Conservation (phyloP, 495 filamentous ascomycete genomes). For the Neurospora pannonica region DNA sequence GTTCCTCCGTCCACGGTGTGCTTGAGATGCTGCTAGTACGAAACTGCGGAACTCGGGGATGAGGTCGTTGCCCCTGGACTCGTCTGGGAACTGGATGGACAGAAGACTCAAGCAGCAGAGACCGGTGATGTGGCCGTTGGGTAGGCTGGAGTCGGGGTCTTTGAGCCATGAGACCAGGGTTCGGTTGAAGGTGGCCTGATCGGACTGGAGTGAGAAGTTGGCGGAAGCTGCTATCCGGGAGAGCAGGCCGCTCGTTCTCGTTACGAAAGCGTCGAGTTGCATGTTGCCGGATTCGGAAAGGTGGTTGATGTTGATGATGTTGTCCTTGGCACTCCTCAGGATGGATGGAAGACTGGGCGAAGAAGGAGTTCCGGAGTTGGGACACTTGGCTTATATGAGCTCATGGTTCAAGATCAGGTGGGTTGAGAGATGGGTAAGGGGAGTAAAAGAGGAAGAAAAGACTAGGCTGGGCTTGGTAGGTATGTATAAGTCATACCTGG, state of each 20-base stretch:
- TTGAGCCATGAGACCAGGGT: conserved; percentile 21
- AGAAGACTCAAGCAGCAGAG: conserved; percentile 22
- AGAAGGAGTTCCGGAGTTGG: no score
- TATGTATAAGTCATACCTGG: conserved; percentile 8
- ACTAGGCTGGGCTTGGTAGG: not conserved
- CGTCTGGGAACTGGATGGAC: conserved; percentile 17
- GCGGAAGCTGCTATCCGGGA: conserved; percentile 15
- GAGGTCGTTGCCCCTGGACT: conserved; percentile 8
- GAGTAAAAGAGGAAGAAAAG: not conserved
- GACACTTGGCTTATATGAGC: not conserved
- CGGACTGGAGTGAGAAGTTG: conserved; percentile 10
- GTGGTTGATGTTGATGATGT: not conserved
- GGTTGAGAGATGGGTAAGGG: not conserved
- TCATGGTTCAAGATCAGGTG: not conserved
- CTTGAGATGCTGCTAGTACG: conserved; percentile 18
- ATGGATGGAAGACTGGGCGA: not conserved
- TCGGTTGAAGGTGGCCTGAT: conserved; percentile 13
- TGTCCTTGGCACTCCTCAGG: not conserved
- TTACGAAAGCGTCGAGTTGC: conserved; percentile 17
- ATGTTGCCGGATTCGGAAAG: conserved; percentile 5
- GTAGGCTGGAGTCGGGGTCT: conserved; percentile 13
- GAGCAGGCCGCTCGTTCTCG: conserved; percentile 18
- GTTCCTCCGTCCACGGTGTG: conserved; percentile 15
- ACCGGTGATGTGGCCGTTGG: conserved; percentile 20
- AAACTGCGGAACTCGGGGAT: conserved; percentile 18